Conservation (phyloP, 2,329 filamentous ascomycete species). For the Neonectria ditissima region DNA sequence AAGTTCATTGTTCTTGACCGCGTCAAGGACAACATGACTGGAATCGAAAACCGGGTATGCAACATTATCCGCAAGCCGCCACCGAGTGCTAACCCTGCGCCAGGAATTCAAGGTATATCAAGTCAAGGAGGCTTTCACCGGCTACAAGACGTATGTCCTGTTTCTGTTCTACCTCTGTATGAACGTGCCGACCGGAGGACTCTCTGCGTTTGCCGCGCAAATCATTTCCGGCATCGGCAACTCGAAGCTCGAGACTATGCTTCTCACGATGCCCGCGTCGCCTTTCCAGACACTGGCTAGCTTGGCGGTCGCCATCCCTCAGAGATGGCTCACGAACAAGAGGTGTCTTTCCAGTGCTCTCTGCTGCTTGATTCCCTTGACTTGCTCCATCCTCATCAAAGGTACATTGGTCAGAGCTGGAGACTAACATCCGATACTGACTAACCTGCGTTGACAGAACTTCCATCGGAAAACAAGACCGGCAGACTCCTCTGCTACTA, state of each 20-base stretch:
- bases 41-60: conserved; percentile 50
- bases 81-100: background rate
- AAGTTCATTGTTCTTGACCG: conserved; percentile 47
- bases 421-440: background rate
- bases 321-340: conserved; percentile 26
- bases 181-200: conserved; percentile 46
- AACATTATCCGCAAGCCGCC: no score
- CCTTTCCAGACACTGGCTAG: conserved; percentile 19
- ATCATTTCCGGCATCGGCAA: conserved; percentile 35
- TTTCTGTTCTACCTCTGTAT: conserved; percentile 44
- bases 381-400: conserved; percentile 12
- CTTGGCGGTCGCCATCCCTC: conserved; percentile 24
- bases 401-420: background rate
- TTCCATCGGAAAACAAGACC: conserved; percentile 55
- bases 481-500: conserved; percentile 43
- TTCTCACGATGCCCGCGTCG: conserved; percentile 26
- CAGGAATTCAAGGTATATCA: conserved; percentile 45
- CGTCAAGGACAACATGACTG: conserved; percentile 51
- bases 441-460: background rate
- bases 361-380: conserved; percentile 29
- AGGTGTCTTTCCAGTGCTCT: conserved; percentile 22
- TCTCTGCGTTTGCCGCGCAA: conserved; percentile 57
- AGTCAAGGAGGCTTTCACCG: conserved; percentile 48
- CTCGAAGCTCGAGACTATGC: conserved; percentile 20
- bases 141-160: conserved; percentile 49